Evolutionary conservation across 495 filamentous ascomycete species (phyloP).

Genomic region (Hypomontagnella monticulosa): DNA sequence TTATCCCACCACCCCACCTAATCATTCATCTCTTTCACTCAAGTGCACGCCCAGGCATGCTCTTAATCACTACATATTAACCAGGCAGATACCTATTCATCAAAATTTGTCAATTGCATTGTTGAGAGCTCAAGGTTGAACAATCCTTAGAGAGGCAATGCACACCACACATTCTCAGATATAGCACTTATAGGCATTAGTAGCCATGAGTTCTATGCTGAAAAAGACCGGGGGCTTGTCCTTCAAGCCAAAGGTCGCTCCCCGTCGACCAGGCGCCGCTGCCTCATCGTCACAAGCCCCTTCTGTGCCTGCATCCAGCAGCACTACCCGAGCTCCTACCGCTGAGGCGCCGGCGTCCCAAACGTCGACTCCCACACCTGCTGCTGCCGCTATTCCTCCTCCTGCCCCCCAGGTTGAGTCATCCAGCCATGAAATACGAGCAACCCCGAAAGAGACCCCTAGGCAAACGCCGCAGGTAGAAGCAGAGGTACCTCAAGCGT

Average conservation of each 20-base stretch:
- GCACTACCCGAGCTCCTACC: constrained; percentile 24
- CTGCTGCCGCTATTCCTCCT: constrained; percentile 13
- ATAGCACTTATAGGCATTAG: constrained; percentile 31
- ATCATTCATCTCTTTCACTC: not conserved
- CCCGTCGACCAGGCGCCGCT: constrained; percentile 34
- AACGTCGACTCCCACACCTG: constrained; percentile 28
- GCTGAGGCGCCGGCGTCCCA: constrained; percentile 33
- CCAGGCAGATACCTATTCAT: not conserved
- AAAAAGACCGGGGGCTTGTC: constrained; percentile 55
- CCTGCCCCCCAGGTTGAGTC: constrained; percentile 25
- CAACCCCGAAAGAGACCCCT: constrained; percentile 7
- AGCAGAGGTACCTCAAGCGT: not conserved
- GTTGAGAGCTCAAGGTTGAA: not conserved
- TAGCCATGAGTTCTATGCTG: constrained; percentile 54
- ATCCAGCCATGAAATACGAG: constrained; percentile 6
- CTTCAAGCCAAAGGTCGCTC: constrained; percentile 55
- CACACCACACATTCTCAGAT: constrained; percentile 1
- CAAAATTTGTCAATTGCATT: not conserved
- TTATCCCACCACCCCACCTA: constrained; percentile 40
- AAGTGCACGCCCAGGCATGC: no score
- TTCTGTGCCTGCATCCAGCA: constrained; percentile 17
- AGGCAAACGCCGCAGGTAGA: constrained; percentile 3
- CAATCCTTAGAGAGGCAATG: constrained; percentile 21
- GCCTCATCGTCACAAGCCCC: constrained; percentile 32
- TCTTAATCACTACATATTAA: not conserved